These are phyloP conservation scores for Chlamydomonas applanata DNA, from an alignment of 139 green algal species.

Conservation along the genomic window DNA sequence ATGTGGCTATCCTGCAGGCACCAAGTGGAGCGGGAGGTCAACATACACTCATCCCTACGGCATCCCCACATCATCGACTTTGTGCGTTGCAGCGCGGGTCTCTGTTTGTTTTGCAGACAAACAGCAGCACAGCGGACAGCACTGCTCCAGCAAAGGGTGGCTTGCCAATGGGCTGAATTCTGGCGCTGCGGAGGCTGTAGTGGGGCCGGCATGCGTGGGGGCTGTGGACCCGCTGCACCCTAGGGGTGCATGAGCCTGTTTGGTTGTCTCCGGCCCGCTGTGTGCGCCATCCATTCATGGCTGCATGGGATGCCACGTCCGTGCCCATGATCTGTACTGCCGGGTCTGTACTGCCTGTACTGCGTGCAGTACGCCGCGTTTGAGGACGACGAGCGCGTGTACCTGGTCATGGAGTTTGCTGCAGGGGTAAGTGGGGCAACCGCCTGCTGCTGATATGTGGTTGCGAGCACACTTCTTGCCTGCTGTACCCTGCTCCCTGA, in stretches of 20 bases:
- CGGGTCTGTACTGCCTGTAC: background rate
- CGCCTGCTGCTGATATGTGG: no score
- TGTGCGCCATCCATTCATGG: no score
- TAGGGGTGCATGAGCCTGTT: background rate
- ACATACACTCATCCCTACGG: constrained; percentile 67
- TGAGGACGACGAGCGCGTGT: constrained; percentile 78
- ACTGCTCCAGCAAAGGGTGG: no score
- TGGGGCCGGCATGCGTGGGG: no score
- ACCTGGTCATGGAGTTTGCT: constrained; percentile 83
- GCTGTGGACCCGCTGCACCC: background rate
- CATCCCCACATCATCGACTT: constrained; percentile 73
- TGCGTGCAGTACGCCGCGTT: constrained; percentile 74
- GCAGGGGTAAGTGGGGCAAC: constrained; percentile 44
- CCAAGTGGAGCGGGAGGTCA: constrained; percentile 67
- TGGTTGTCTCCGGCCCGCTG: background rate
- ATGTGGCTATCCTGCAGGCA: constrained; percentile 17
- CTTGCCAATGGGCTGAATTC: no score
- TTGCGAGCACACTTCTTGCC: no score
- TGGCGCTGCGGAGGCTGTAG: no score
- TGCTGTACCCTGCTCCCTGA: no score
- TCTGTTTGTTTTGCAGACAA: background rate
- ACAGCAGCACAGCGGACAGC: no score
- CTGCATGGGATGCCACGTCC: background rate
- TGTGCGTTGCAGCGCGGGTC: constrained; percentile 38
- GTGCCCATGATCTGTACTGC: background rate